Evolutionary conservation across 2,329 filamentous ascomycete genomes (phyloP), one percentile per base, ranked within the genome.

Genomic region (Westerdykella aurantiaca): DNA sequence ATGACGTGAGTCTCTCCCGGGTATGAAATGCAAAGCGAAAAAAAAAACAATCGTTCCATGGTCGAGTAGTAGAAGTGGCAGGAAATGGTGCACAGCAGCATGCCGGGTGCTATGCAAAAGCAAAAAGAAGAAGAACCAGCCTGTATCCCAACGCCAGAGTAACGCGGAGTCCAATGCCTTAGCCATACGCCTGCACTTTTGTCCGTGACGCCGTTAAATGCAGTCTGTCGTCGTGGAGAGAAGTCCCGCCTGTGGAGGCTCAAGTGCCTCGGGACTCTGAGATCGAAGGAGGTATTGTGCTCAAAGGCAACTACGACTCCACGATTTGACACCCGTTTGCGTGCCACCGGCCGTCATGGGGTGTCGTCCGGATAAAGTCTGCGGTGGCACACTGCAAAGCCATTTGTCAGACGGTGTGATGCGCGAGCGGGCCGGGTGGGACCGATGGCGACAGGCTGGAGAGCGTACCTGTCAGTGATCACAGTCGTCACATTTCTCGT

Each of bases 401-500:
- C 42, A 42, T 42, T 50, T 42, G 61, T 66, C 55, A 66, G 63
- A 58, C 48, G 12, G 50, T 56, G 60, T 41, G 49, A 57, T 51
- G 45, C n/a, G 44, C 37, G 34, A 43, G 37, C 39, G 39, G 43
- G 33, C 45, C 39, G 46, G 34, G 41, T 42, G 38, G 31, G 43
- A 33, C 17, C 34, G 39, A 38, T 34, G 48, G 37, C 34, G 49
- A 41, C 29, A 40, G 43, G 50, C 34, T 6, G 33, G 33, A 35
- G 11, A 10, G 43, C 37, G 51, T 63, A 67, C 65, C 61, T 60
- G 61, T 66, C 66, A 72, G 51, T 68, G 67, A 48, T 71, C 69
- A 53, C 72, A 75, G 35, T 57, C 56, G 49, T 69, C 66, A 49
- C 72, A 75, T 52, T 72, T 73, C 49, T 72, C 69, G 41, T 71